These are phyloP conservation scores for Dioscorea dumetorum DNA, from an alignment of 106 monocot species.

Conservation along the genomic window DNA sequence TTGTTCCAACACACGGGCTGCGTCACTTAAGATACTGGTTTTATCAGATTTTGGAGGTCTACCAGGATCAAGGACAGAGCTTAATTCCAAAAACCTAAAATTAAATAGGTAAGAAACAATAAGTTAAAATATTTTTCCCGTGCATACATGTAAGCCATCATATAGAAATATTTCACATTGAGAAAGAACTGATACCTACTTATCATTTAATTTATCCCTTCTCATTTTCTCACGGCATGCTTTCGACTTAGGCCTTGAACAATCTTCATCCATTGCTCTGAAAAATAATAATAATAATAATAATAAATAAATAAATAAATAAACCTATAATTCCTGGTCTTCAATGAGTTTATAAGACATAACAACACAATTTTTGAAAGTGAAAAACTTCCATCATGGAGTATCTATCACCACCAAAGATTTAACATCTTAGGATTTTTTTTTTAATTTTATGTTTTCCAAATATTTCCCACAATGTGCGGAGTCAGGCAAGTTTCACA, in stretches of 20 bases:
- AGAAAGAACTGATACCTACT: conserved; percentile 30
- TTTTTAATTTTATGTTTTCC: neutral
- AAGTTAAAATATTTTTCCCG: neutral
- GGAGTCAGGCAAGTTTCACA: neutral
- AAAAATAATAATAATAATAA: too few relatives aligned
- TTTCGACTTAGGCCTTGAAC: conserved; percentile 46
- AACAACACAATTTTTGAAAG: neutral
- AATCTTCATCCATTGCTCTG: conserved; percentile 43
- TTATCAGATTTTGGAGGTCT: conserved; percentile 61
- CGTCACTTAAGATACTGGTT: conserved; percentile 58
- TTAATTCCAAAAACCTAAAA: conserved; percentile 62
- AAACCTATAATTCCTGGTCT: neutral
- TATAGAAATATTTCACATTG: neutral
- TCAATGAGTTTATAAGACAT: too few relatives aligned
- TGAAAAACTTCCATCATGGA: neutral
- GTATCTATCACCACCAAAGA: neutral
- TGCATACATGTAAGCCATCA: too few relatives aligned
- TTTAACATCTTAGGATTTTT: neutral
- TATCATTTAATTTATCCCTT: conserved; percentile 66
- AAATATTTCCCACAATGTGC: neutral
- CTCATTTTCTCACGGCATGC: conserved; percentile 78
- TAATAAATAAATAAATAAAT: conserved; percentile 8
- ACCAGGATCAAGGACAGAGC: conserved; percentile 52
- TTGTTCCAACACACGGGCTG: conserved; percentile 49
- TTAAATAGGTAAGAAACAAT: neutral